These are phyloP conservation scores for Massariosphaeria phaeospora DNA, from an alignment of 495 filamentous ascomycete genomes.

Conservation along the genomic window DNA sequence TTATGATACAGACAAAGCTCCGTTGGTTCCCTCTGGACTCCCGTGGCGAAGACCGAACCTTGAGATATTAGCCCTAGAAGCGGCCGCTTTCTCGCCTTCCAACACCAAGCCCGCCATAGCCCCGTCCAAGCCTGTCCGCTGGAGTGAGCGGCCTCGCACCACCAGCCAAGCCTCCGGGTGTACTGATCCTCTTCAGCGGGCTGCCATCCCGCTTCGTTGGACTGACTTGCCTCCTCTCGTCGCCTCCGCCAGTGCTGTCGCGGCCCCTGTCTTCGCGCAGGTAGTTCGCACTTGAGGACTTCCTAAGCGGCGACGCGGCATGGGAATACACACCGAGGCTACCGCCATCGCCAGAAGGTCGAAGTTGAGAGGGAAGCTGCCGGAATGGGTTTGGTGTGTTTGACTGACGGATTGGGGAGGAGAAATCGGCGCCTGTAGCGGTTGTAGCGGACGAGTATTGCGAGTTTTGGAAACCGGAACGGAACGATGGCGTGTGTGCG, in stretches of 20 bases:
- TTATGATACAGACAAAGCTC: no score
- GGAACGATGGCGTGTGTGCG: slow-evolving; percentile 21
- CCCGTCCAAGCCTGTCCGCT: neutral
- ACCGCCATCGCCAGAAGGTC: slow-evolving; percentile 59
- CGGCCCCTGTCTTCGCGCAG: slow-evolving; percentile 9
- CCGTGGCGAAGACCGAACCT: no score
- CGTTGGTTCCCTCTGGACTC: no score
- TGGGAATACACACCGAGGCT: slow-evolving; percentile 44
- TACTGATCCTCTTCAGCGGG: slow-evolving; percentile 33
- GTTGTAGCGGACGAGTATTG: slow-evolving; percentile 35
- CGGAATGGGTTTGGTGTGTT: slow-evolving; percentile 46
- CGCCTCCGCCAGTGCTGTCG: slow-evolving; percentile 12
- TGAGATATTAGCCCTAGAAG: no score
- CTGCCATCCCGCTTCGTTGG: slow-evolving; percentile 22
- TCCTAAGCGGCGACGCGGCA: slow-evolving; percentile 24
- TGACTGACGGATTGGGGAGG: slow-evolving; percentile 47
- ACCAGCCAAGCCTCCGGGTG: slow-evolving; percentile 12
- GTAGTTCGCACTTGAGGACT: slow-evolving; percentile 22
- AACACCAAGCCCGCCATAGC: slow-evolving; percentile 23
- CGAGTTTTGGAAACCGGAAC: slow-evolving; percentile 30
- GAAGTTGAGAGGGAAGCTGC: slow-evolving; percentile 43
- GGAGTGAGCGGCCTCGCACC: neutral
- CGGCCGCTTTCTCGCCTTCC: slow-evolving; percentile 27
- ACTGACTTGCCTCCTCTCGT: slow-evolving; percentile 8
- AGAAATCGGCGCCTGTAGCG: slow-evolving; percentile 43